Base-by-base conservation (phyloP, 352 stramenopile species). In the Phytopythium cucurbitacearum region DNA sequence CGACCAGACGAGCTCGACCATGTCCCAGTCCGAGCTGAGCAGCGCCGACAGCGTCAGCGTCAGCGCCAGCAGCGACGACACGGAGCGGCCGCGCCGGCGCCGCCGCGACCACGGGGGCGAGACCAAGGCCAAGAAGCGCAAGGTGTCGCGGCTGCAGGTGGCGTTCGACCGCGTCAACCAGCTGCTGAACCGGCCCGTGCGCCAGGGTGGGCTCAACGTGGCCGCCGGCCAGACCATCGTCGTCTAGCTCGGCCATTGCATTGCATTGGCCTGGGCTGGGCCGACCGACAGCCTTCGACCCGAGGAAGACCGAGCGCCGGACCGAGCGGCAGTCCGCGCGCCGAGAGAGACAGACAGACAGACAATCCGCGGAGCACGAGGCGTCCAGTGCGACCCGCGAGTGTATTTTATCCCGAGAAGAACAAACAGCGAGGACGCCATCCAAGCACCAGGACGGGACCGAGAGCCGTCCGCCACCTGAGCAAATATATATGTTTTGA, bases 151-250 rank as follows among this genome's bases (percentile, higher is more conserved):
- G 61, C 68, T 89, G 47, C 78, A 87, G 40, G 58, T 76, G 40
- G 73, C 76, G 37, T 56, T 90, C 50, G 70, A 83, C 59, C 77
- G 77, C 52, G 73, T 90, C 50, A 86, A 85, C 59, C 69, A 87
- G 48, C 64, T 91, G 52, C 69, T 91, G 32, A 87, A 91, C 59
- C 71, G 77, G 5, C 80, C 80, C 6, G 80, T 91, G 44, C 77
- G 80, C n/a, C 80, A 81, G 55, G 77, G 75, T 32, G 77, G 73
- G 28, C 62, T 90, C 46, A 83, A 88, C 62, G 62, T 88, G 53
- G 52, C 69, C 0, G 67, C 71, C 3, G 67, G 62, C 59, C 84
- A 86, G 62, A 87, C 73, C 64, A 91, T 91, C 53, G 73, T 89
- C 51, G 77, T 91, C 28, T 91, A 73, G 54, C 36, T 11, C 12